These are phyloP conservation scores for Boletellus emodensis DNA, from an alignment of 768 basidiomycete genomes.

Conservation along the genomic window DNA sequence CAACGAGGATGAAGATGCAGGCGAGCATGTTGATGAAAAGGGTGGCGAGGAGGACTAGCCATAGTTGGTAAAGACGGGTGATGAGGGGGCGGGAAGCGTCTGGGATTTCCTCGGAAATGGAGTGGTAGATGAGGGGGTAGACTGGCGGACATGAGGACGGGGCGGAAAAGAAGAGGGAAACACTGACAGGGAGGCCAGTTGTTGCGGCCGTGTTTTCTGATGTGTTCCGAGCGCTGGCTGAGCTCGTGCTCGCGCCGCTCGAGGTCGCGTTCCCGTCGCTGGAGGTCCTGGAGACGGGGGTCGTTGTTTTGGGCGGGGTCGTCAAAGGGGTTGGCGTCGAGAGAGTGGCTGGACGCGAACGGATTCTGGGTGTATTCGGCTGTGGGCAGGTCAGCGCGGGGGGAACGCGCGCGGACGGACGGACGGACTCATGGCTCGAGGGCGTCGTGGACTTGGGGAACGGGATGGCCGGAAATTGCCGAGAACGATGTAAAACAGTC, in stretches of 20 bases:
- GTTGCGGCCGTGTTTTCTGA: slow-evolving; percentile 74
- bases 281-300: slow-evolving; percentile 59
- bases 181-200: slow-evolving; percentile 91
- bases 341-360: slow-evolving; percentile 79
- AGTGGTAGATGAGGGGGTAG: slow-evolving; percentile 92
- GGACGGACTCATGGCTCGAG: slow-evolving; percentile 23
- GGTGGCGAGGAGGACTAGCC: slow-evolving; percentile 84
- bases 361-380: slow-evolving; percentile 59
- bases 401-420: too few relatives aligned
- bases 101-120: slow-evolving; percentile 87
- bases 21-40: slow-evolving; percentile 87
- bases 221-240: slow-evolving; percentile 60
- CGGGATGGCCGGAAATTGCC: slow-evolving; percentile 5
- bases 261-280: slow-evolving; percentile 76
- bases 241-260: slow-evolving; percentile 76
- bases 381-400: slow-evolving; percentile 5
- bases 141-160: slow-evolving; percentile 45
- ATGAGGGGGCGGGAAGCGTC: slow-evolving; percentile 74
- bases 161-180: slow-evolving; percentile 5
- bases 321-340: slow-evolving; percentile 87
- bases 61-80: slow-evolving; percentile 85
- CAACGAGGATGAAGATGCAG: slow-evolving; percentile 79
- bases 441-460: slow-evolving; percentile 4
- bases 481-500: neutral
- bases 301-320: slow-evolving; percentile 57